phyloP scores from a whole-genome alignment of 2,329 filamentous ascomycete species.

The Cryphonectria japonica region DNA sequence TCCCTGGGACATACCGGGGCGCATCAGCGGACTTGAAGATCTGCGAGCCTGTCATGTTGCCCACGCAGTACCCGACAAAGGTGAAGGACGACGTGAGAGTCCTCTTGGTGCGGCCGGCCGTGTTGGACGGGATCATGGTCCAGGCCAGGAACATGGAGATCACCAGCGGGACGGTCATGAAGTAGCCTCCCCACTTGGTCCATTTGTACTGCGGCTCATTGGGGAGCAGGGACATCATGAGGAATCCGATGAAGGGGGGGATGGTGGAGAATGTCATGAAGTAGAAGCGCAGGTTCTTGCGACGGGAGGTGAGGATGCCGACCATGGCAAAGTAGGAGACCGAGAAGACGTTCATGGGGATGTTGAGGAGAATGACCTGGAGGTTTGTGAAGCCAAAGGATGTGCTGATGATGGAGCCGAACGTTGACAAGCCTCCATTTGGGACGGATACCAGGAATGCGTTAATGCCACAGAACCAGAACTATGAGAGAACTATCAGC shows the following conservation, averaged over 20 bases:
- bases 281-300: slow-evolving; percentile 42
- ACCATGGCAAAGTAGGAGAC: slow-evolving; percentile 42
- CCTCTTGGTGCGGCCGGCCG: slow-evolving; percentile 51
- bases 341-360: slow-evolving; percentile 40
- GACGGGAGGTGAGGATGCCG: slow-evolving; percentile 39
- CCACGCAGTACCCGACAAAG: slow-evolving; percentile 50
- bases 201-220: slow-evolving; percentile 42
- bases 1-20: slow-evolving; percentile 49
- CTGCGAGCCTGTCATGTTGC: slow-evolving; percentile 52
- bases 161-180: slow-evolving; percentile 42
- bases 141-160: slow-evolving; percentile 41
- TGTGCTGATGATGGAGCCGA: slow-evolving; percentile 39
- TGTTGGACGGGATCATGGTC: slow-evolving; percentile 48
- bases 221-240: slow-evolving; percentile 41
- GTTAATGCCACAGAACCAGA: slow-evolving; percentile 44
- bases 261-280: slow-evolving; percentile 44
- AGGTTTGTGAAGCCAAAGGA: slow-evolving; percentile 44
- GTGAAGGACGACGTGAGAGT: slow-evolving; percentile 50
- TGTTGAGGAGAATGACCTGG: slow-evolving; percentile 43
- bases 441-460: slow-evolving; percentile 43
- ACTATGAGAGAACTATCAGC: slow-evolving; percentile 30
- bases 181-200: slow-evolving; percentile 44
- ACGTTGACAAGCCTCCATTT: slow-evolving; percentile 36
- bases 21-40: slow-evolving; percentile 49
- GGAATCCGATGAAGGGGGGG: slow-evolving; percentile 42